Evolutionary conservation across 805 yeast species (phyloP).

Genomic region (Yarrowia osloensis): DNA sequence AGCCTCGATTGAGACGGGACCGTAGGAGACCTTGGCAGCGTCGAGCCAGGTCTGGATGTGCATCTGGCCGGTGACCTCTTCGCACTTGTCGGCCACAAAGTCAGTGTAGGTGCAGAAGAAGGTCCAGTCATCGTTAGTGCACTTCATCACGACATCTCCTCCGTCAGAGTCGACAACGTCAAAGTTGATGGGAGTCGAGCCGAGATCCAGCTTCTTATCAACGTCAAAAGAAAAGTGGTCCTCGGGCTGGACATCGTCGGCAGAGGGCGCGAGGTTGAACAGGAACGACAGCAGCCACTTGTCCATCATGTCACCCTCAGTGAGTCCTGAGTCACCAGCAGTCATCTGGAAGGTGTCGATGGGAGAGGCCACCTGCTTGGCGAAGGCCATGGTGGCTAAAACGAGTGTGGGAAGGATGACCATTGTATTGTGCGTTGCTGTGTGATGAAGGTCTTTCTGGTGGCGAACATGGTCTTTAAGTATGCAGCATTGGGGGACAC

Average conservation of each 20-base stretch:
- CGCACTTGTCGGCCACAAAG: background rate
- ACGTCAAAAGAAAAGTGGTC: constrained; percentile 3
- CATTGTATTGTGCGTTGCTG: background rate
- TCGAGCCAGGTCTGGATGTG: background rate
- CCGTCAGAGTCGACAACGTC: background rate
- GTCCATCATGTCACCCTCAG: background rate
- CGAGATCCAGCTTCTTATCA: background rate
- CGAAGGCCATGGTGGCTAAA: background rate
- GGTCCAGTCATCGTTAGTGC: background rate
- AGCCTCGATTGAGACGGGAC: background rate
- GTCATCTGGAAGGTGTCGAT: background rate
- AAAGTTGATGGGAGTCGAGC: background rate
- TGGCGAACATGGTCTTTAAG: background rate
- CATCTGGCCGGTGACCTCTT: background rate
- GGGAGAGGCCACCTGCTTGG: constrained; percentile 2
- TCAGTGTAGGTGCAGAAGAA: background rate
- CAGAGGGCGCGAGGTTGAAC: background rate
- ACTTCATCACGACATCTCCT: background rate
- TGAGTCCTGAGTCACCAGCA: background rate
- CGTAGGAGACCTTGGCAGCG: background rate
- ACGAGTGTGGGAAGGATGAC: background rate
- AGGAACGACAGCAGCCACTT: background rate
- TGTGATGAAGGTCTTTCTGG: background rate
- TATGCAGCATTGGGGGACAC: too few species aligned
- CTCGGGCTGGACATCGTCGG: background rate